A percentile compares a stretch with the other conserved stretches of the same genome.
Conservation (phyloP, 139 green algal genomes). For the Chlamydomonas incerta region DNA sequence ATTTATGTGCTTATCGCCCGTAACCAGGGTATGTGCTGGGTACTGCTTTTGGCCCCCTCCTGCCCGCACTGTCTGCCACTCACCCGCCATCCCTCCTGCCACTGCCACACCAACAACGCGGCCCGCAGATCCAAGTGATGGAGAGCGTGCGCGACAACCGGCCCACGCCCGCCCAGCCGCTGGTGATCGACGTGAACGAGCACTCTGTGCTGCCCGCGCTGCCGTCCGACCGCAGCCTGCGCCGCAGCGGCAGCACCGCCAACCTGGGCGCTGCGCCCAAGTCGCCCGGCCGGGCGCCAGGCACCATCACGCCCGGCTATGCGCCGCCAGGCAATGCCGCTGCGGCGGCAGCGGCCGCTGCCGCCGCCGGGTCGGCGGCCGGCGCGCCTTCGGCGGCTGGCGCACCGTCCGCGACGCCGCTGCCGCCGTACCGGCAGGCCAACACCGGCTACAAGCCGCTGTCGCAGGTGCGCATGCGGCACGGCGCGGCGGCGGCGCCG, state of each 20-base stretch:
- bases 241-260: background rate
- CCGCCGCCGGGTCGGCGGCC: background rate
- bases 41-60: too few relatives aligned
- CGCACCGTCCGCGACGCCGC: background rate
- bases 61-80: too few relatives aligned
- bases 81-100: too few relatives aligned
- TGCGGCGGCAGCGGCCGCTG: background rate
- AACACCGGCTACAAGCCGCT: slow-evolving; percentile 36
- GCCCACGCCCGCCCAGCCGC: background rate
- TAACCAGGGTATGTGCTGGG: too few relatives aligned
- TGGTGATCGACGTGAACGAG: background rate
- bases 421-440: slow-evolving; percentile 25
- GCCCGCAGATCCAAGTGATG: slow-evolving; percentile 14
- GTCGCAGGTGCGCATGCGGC: background rate
- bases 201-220: background rate
- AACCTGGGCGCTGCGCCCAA: background rate
- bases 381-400: too few relatives aligned
- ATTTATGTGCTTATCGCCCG: too few relatives aligned
- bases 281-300: background rate
- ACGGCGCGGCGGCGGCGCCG: background rate
- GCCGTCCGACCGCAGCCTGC: background rate
- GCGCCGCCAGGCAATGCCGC: too few relatives aligned
- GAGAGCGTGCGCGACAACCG: slow-evolving; percentile 18
- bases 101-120: too few relatives aligned
- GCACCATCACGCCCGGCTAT: background rate